These are phyloP conservation scores for Solanum chilense DNA, from an alignment of 257 asterid genomes.

Conservation along the genomic window DNA sequence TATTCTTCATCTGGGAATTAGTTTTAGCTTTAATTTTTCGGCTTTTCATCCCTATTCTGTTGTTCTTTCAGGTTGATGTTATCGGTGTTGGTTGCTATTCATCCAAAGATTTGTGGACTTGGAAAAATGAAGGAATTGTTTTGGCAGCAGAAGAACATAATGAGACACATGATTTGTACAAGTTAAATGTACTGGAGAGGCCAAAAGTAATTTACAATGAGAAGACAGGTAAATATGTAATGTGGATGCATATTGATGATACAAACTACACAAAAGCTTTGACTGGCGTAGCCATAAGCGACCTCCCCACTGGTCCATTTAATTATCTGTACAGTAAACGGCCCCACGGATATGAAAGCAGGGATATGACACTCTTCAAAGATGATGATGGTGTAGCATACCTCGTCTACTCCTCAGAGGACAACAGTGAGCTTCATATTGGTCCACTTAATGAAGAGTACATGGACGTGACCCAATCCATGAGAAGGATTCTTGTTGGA, in stretches of 20 bases:
- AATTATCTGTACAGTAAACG: conserved; percentile 61
- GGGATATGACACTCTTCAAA: conserved; percentile 96
- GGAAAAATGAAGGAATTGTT: conserved; percentile 94
- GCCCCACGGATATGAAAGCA: conserved; percentile 87
- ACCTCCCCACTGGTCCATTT: conserved; percentile 76
- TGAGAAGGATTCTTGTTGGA: conserved; percentile 65
- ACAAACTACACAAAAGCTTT: conserved; percentile 91
- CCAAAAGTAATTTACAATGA: conserved; percentile 93
- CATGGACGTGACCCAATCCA: conserved; percentile 34
- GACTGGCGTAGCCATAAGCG: conserved; percentile 60
- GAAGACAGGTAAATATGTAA: conserved; percentile 52
- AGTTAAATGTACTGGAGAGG: conserved; percentile 76
- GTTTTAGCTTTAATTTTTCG: neutral
- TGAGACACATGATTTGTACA: conserved; percentile 81
- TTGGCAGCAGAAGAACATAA: conserved; percentile 61
- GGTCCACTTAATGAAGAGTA: conserved; percentile 61
- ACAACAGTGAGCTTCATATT: conserved; percentile 81
- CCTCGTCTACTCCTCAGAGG: conserved; percentile 74
- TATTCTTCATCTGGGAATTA: neutral
- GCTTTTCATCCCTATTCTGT: neutral
- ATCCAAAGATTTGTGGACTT: conserved; percentile 84
- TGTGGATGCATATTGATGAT: conserved; percentile 99
- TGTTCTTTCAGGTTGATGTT: conserved; percentile 66
- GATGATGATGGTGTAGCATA: conserved; percentile 75
- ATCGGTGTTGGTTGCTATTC: conserved; percentile 97